Conservation (phyloP, 768 basidiomycete species). For the Lyophyllum atratum region DNA sequence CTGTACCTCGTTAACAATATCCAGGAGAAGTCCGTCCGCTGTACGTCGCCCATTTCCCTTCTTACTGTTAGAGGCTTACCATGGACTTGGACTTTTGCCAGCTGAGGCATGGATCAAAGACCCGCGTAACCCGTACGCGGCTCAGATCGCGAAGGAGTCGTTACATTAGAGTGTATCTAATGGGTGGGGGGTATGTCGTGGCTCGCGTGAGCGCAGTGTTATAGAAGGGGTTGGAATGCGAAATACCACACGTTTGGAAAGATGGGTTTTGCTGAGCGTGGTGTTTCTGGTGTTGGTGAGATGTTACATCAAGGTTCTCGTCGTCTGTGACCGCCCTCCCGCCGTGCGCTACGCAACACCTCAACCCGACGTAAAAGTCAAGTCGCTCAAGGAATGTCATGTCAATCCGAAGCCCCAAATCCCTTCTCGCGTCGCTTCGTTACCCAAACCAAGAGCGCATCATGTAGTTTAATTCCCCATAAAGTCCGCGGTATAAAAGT, state of each 20-base stretch:
- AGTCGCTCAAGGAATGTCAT: too few relatives aligned
- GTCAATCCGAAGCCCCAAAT: too few relatives aligned
- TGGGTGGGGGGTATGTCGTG: not conserved
- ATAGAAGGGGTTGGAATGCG: slow-evolving; percentile 7
- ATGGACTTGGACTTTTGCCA: too few relatives aligned
- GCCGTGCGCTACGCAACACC: too few relatives aligned
- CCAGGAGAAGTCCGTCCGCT: slow-evolving; percentile 69
- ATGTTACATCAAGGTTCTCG: too few relatives aligned
- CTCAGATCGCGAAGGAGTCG: slow-evolving; percentile 69
- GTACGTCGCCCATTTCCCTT: slow-evolving; percentile 47
- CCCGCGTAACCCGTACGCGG: slow-evolving; percentile 82
- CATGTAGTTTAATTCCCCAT: too few relatives aligned
- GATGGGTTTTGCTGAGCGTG: too few relatives aligned
- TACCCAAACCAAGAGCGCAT: too few relatives aligned
- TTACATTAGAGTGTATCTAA: slow-evolving; percentile 35
- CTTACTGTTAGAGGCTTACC: not conserved
- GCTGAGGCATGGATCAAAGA: slow-evolving; percentile 62
- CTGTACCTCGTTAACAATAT: slow-evolving; percentile 67
- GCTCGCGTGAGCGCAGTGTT: not conserved
- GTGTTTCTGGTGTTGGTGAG: not conserved
- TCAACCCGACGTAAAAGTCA: too few relatives aligned
- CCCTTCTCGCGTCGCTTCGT: too few relatives aligned
- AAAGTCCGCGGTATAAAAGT: too few relatives aligned
- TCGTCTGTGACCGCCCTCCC: too few relatives aligned
- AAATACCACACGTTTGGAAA: not conserved